These are phyloP conservation scores for Hysterium pulicare DNA, from an alignment of 2,329 filamentous ascomycete species.

Conservation along the genomic window DNA sequence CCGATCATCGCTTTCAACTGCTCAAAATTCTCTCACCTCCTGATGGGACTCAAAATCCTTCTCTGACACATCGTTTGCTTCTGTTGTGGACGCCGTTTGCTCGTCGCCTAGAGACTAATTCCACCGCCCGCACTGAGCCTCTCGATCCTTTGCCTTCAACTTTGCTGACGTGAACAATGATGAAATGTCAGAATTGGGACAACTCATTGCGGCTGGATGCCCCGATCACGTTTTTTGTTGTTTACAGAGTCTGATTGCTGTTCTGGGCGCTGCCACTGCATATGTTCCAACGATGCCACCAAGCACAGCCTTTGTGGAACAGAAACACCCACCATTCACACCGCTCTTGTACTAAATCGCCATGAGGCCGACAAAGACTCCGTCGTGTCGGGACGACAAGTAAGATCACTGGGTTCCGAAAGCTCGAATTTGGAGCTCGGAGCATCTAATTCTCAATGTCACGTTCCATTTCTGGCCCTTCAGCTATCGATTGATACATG, in stretches of 20 bases:
- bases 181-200: neutral
- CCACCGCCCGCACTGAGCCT: neutral
- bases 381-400: no score
- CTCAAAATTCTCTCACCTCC: neutral
- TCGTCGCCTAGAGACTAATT: neutral
- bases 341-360: no score
- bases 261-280: neutral
- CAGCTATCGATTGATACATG: no score
- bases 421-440: no score
- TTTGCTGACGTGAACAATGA: neutral
- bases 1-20: neutral
- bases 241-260: no score
- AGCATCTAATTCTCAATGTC: no score
- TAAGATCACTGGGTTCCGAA: no score
- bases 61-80: neutral
- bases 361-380: no score
- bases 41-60: no score
- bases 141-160: neutral
- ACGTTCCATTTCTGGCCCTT: no score
- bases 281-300: neutral
- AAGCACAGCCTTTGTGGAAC: neutral
- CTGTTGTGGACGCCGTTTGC: neutral
- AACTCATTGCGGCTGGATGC: neutral
- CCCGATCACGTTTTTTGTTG: no score
- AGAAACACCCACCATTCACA: neutral